Base-by-base conservation (phyloP, 2,329 filamentous ascomycete genomes). In the Phialophora chinensis region DNA sequence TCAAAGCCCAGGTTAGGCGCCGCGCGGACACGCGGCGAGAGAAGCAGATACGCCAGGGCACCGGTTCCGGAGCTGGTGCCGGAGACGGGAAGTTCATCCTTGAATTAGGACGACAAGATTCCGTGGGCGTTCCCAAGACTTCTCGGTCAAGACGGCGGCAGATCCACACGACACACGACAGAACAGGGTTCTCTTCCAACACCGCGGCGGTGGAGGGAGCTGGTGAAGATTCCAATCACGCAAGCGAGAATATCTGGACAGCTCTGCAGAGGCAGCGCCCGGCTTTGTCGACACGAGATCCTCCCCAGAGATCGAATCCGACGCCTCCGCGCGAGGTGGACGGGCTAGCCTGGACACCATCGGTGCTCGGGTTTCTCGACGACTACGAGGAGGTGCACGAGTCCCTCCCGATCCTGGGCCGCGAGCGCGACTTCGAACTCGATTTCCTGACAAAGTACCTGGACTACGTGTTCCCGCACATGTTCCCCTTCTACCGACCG, bases 401-500 rank as follows among this genome's bases (percentile, higher is more conserved):
- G 61, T 70, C 29, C 29, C 25, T 66, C 67, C 49, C 52, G 20
- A 53, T 61, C 8, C 23, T 67, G 38, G 50, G 52, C n/a, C 35
- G 38, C 4, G 53, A 53, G 12, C 53, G 61, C 2, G 61, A 63
- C 23, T 63, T 63, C 53, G 71, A 75, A 38, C 67, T 68, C 25
- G 58, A 73, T 72, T 80, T 84, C 55, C 76, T 85, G 63, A 86
- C 87, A 81, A 81, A 86, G 63, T 89, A 88, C 72, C 79, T 88
- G 56, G 87, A 90, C 74, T 84, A 86, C 68, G 80, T 88, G 17
- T 84, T 89, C 68, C 87, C 87, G 1, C 85, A 87, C 69, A 76
- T 89, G 0, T 89, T 87, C 72, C 87, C 88, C 1, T 86, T 88
- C 73, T 89, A 89, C 74, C 82, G 81, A 1, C 87, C 87, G 0